Percentiles rank a stretch among this genome's conserved stretches.
These are phyloP conservation scores for Phytophthora constricta DNA, from an alignment of 352 stramenopile genomes.

Conservation along the genomic window DNA sequence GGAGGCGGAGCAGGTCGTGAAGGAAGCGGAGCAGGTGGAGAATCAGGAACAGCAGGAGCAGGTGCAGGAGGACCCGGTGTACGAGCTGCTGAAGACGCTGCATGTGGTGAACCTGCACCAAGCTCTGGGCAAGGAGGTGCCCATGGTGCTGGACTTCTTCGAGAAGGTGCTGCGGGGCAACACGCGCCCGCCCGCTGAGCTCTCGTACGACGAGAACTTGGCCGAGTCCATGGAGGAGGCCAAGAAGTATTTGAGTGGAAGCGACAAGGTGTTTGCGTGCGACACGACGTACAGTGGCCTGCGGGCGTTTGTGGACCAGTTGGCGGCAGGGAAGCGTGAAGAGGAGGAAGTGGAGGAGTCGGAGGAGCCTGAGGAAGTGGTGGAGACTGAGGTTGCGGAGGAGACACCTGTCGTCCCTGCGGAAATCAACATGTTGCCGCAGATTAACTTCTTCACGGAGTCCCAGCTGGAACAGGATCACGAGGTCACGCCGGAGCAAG, in stretches of 20 bases:
- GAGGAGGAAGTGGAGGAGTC: slow-evolving; percentile 5
- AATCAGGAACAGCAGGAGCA: background rate
- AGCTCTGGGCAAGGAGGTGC: slow-evolving; percentile 72
- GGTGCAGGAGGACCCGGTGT: slow-evolving; percentile 42
- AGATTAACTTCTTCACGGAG: slow-evolving; percentile 91
- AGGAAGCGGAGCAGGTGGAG: slow-evolving; percentile 20
- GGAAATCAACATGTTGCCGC: slow-evolving; percentile 54
- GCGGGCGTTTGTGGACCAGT: slow-evolving; percentile 61
- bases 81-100: slow-evolving; percentile 77
- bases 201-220: slow-evolving; percentile 83
- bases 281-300: slow-evolving; percentile 75
- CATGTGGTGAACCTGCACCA: slow-evolving; percentile 84
- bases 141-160: slow-evolving; percentile 86
- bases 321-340: slow-evolving; percentile 30
- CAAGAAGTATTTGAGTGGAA: slow-evolving; percentile 70
- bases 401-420: slow-evolving; percentile 29
- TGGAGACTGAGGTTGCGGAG: slow-evolving; percentile 13
- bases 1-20: too few species aligned
- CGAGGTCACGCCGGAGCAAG: slow-evolving; percentile 9
- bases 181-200: slow-evolving; percentile 74
- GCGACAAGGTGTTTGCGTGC: slow-evolving; percentile 77
- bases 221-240: slow-evolving; percentile 80
- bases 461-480: slow-evolving; percentile 56
- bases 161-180: slow-evolving; percentile 85
- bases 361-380: slow-evolving; percentile 13